Base-by-base conservation (phyloP, 2,329 filamentous ascomycete species). In the Herpotrichia juniperi region DNA sequence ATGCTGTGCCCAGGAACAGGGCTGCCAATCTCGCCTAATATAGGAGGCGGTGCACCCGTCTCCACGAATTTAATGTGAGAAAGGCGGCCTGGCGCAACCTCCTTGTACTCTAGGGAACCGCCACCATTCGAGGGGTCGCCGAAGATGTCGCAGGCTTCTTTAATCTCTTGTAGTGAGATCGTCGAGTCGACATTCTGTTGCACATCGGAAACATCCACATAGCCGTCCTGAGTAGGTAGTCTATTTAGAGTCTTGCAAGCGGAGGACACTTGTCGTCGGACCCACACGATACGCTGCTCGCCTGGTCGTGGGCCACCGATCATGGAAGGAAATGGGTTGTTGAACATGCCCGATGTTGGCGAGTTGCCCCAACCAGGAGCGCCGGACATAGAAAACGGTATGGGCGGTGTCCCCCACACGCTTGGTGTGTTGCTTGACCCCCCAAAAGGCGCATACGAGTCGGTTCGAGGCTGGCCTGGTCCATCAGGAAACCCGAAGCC, bases 131-230 rank as follows among this genome's bases (percentile, higher is more conserved):
- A 85, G 2, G 79, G 71, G 64, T 89, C 96, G 51, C 94, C 94
- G 70, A 96, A 91, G 0, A 93, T 96, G 64, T 97, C 93, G 71
- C 90, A 94, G 52, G 96, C 88, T 51, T 90, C 86, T 32, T 93
- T 81, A 62, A 97, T 81, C 64, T 97, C 93, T 22, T 80, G 81
- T 66, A 79, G 85, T 72, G 58, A 79, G 72, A 79, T 85, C 63
- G 78, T 80, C 48, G 84, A 81, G 9, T 87, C 83, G 61, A 92
- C 87, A 64, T 92, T 81, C 25, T 76, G 78, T 28, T 85, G 79
- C 42, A 90, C 81, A 17, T 80, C 76, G 22, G 83, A 79, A 19
- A 96, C 81, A 51, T 88, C 83, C 50, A 93, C 84, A 69, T 87
- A 96, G 9, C 85, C 86, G 43, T 87, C 83, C 10, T 75, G 68